Evolutionary conservation across 257 asterid genomes (phyloP).

Genomic region (Solanum stenotomum): DNA sequence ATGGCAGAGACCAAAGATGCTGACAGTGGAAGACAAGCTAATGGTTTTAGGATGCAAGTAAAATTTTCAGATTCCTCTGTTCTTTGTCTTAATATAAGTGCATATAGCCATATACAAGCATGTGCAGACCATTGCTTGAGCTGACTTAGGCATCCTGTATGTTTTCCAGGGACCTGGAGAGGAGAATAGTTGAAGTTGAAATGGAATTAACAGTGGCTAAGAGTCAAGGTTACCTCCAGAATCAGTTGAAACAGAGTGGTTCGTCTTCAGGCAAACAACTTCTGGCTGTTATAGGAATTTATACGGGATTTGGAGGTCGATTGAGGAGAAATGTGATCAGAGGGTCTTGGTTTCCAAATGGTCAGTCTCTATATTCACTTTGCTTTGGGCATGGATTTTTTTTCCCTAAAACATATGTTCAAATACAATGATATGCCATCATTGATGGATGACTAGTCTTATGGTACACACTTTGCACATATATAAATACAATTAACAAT

Average conservation of each 20-base stretch:
- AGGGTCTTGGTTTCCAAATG: constrained; percentile 80
- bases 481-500: background rate
- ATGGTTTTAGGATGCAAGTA: constrained; percentile 87
- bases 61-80: constrained; percentile 11
- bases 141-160: background rate
- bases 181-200: constrained; percentile 75
- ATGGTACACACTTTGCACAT: background rate
- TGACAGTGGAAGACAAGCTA: constrained; percentile 83
- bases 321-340: constrained; percentile 62
- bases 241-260: constrained; percentile 45
- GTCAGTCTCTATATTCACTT: constrained; percentile 22
- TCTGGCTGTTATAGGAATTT: constrained; percentile 83
- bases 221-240: constrained; percentile 87
- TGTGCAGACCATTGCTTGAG: constrained; percentile 3
- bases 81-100: background rate
- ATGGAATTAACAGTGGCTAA: constrained; percentile 87
- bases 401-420: background rate
- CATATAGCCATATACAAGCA: background rate
- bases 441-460: background rate
- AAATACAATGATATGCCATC: background rate
- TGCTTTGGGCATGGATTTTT: background rate
- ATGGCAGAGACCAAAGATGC: constrained; percentile 72
- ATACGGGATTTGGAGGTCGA: constrained; percentile 79
- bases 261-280: constrained; percentile 44
- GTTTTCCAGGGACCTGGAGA: constrained; percentile 53